Conservation (phyloP, 1,284 basidiomycete genomes). For the Cryptococcus sp. region DNA sequence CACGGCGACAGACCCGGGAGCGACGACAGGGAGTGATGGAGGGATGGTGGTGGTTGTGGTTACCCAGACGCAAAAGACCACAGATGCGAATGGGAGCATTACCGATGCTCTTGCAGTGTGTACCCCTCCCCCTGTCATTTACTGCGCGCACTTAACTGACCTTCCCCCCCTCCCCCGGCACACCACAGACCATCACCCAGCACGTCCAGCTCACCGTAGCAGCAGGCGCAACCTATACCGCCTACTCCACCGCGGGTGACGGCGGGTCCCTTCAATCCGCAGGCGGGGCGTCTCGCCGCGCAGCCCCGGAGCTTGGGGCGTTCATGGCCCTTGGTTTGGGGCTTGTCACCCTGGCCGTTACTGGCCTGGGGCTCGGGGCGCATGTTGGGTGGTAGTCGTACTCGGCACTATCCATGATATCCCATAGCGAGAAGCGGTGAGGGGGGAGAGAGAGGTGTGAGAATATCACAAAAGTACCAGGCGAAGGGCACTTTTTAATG, state of each 20-base stretch:
- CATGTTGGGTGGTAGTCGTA: too few relatives aligned
- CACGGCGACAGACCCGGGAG: slow-evolving; percentile 22
- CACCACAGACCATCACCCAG: slow-evolving; percentile 14
- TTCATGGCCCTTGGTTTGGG: too few relatives aligned
- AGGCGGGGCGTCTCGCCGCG: neutral
- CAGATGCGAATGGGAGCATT: slow-evolving; percentile 6
- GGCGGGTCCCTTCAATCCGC: slow-evolving; percentile 12
- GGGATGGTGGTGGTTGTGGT: slow-evolving; percentile 21
- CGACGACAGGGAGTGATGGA: slow-evolving; percentile 17
- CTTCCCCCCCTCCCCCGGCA: neutral
- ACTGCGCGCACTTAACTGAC: neutral
- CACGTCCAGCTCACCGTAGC: slow-evolving; percentile 15
- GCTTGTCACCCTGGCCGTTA: too few relatives aligned
- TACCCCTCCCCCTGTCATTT: neutral
- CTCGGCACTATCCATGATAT: too few relatives aligned
- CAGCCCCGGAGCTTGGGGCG: too few relatives aligned
- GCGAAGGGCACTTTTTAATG: too few relatives aligned
- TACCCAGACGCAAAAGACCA: slow-evolving; percentile 14
- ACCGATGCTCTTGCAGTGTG: slow-evolving; percentile 9
- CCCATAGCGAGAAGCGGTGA: too few relatives aligned
- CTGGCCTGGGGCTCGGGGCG: too few relatives aligned
- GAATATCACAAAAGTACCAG: too few relatives aligned
- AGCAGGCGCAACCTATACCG: slow-evolving; percentile 12
- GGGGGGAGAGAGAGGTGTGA: too few relatives aligned
- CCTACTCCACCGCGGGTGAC: slow-evolving; percentile 12